Evolutionary conservation across 2,329 filamentous ascomycete species (phyloP).

Genomic region (Didymella sp.): DNA sequence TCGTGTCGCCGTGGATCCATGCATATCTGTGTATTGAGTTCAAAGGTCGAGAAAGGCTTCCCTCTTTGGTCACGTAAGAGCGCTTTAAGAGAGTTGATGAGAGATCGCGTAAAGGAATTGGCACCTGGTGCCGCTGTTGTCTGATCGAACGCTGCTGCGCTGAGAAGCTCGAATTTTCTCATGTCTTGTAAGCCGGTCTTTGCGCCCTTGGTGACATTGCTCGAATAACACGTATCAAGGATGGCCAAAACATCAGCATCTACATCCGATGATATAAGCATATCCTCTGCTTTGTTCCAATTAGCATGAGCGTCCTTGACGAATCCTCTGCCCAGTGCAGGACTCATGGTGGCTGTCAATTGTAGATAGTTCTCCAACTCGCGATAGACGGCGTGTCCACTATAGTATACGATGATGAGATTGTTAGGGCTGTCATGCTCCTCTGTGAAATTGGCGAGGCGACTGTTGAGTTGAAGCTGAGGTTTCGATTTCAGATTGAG

Average conservation of each 20-base stretch:
- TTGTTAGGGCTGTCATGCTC: conserved; percentile 42
- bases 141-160: conserved; percentile 37
- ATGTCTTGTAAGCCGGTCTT: conserved; percentile 30
- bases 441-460: conserved; percentile 38
- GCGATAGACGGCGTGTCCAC: conserved; percentile 44
- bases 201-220: conserved; percentile 42
- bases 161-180: conserved; percentile 44
- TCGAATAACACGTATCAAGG: conserved; percentile 50
- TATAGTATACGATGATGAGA: conserved; percentile 51
- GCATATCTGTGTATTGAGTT: conserved; percentile 38
- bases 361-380: conserved; percentile 35
- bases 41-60: conserved; percentile 41
- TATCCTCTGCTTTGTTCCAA: conserved; percentile 46
- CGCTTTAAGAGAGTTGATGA: conserved; percentile 41
- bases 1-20: conserved; percentile 34
- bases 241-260: conserved; percentile 49
- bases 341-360: conserved; percentile 33
- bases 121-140: conserved; percentile 40
- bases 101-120: conserved; percentile 44
- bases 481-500: conserved; percentile 42
- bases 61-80: conserved; percentile 30
- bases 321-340: conserved; percentile 27
- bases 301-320: conserved; percentile 38
- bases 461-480: conserved; percentile 43
- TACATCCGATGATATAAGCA: conserved; percentile 36